Conservation (phyloP, 345 rosid genomes). For the Hibiscus mutabilis region DNA sequence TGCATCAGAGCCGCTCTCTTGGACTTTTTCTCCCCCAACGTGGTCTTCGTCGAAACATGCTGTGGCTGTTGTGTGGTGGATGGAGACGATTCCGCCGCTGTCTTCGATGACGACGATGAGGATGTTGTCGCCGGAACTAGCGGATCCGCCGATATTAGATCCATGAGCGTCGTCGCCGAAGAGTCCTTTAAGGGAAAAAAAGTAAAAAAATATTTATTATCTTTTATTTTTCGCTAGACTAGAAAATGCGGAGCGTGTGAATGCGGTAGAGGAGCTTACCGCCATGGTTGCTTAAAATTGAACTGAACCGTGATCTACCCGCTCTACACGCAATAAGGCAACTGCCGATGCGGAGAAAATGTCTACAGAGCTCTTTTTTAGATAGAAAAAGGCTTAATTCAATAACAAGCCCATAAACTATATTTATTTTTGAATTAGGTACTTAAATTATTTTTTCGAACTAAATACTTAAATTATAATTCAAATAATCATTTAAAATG, state of each 20-base stretch:
- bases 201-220: neutral
- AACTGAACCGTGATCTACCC: neutral
- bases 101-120: constrained; percentile 27
- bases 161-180: constrained; percentile 90
- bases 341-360: no score
- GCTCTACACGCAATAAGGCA: no score
- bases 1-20: constrained; percentile 76
- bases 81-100: constrained; percentile 11
- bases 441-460: no score
- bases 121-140: constrained; percentile 37
- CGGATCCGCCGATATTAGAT: constrained; percentile 95
- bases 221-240: neutral
- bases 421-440: no score
- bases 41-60: constrained; percentile 41
- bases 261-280: constrained; percentile 2
- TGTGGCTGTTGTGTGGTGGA: neutral
- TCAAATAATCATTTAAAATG: no score
- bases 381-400: no score
- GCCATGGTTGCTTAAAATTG: constrained; percentile 13
- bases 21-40: constrained; percentile 72
- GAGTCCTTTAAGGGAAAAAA: constrained; percentile 53
- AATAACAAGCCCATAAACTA: no score
- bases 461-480: no score
- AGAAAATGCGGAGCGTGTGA: neutral
- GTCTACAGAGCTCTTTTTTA: no score